Evolutionary conservation across 148 eudicot genomes (phyloP), one percentile per base, ranked within the genome.

Genomic region (Camellia granthamiana): DNA sequence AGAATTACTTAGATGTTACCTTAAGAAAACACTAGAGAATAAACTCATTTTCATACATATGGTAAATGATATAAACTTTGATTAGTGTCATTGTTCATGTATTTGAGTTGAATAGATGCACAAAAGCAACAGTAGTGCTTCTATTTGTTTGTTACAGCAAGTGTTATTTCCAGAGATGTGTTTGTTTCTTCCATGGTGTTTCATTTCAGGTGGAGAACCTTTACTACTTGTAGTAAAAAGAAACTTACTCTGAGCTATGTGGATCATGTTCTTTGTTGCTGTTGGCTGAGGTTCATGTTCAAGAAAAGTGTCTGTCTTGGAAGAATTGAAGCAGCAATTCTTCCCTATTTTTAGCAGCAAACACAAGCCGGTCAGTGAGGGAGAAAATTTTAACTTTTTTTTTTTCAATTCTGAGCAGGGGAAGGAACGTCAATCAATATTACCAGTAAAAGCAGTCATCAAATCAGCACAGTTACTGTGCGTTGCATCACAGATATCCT

Each of bases 201-300:
- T 66, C 70, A 41, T 11, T 38, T 30, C 13, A 10, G 70, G 13
- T 42, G 46, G 19, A 16, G 23, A 23, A 23, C 30, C 30, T 23
- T 23, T 23, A 23, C 30, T 23, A 23, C 30, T 23, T 23, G 30
- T 0, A 23, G 30, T 23, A 47, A 47, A 47, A 47, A 56, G 46
- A 2, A 42, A 77, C 97, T 67, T 91, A 92, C 97, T 89, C 75
- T 92, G 97, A 38, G 94, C 88, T 72, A 92, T 65, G 84, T 92
- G 97, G 80, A 92, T 84, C 91, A 92, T 86, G 88, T 92, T 93
- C 83, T 91, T 93, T 70, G 92, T 90, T n/a, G 97, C 77, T n/a
- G 94, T 91, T 19, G 94, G 80, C 76, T 91, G 91, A 76, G 94
- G 89, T 80, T 88, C 91, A 74, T 85, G 87, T 18, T 84, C 81